phyloP scores from a whole-genome alignment of 2,329 filamentous ascomycete genomes.

The Blastomyces gilchristii region DNA sequence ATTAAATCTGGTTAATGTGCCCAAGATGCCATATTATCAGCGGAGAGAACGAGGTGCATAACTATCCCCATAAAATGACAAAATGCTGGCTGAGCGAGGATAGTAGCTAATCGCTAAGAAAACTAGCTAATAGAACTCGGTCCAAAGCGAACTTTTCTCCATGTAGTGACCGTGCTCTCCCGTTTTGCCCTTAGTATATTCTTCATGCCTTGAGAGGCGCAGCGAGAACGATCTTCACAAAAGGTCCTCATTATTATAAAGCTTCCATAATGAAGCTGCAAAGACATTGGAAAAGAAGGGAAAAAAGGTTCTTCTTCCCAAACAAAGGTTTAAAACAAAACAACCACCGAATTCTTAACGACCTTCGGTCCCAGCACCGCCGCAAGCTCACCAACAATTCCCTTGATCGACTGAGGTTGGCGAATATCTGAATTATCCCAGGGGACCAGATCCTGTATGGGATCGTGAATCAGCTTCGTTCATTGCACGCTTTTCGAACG shows the following conservation, averaged over 20 bases:
- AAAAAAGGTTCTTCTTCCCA: conserved; percentile 3
- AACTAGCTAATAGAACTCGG: too few species aligned
- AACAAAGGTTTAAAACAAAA: conserved; percentile 22
- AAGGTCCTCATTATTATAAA: neutral
- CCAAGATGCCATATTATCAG: neutral
- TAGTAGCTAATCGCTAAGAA: neutral
- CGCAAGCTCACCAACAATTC: conserved; percentile 39
- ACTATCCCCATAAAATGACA: neutral
- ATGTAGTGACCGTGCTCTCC: neutral
- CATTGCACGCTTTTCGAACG: neutral
- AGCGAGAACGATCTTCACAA: neutral
- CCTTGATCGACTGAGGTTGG: conserved; percentile 37
- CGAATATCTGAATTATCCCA: conserved; percentile 37
- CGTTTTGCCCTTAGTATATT: neutral
- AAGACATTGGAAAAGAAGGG: neutral
- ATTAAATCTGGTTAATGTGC: too few species aligned
- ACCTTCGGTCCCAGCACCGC: conserved; percentile 37
- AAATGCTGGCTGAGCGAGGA: neutral
- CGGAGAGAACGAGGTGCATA: neutral
- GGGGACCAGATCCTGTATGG: conserved; percentile 34
- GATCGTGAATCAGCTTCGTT: neutral
- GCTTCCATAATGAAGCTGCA: neutral
- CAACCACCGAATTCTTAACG: conserved; percentile 32
- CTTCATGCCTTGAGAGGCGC: neutral
- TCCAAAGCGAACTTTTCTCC: neutral